A percentile compares a stretch with the other conserved stretches of the same genome.
Evolutionary conservation across 2,329 filamentous ascomycete species (phyloP).

Genomic region (Hortaea werneckii): DNA sequence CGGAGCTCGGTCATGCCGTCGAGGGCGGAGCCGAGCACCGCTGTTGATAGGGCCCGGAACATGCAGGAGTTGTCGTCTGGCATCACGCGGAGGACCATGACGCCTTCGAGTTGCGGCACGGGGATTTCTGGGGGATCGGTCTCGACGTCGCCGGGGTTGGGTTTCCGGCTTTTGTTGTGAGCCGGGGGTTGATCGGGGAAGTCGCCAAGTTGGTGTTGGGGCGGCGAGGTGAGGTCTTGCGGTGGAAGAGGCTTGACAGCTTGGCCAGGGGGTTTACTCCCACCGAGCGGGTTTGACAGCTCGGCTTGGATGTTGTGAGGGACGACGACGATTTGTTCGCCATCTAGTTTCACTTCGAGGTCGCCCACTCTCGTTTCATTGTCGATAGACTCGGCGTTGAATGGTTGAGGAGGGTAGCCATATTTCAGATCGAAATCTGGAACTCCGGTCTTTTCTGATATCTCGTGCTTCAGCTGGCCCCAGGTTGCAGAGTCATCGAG

Average conservation of each 20-base stretch:
- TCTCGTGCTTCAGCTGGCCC: conserved; percentile 48
- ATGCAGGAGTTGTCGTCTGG: conserved; percentile 93
- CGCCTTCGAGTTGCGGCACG: conserved; percentile 46
- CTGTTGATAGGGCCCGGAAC: conserved; percentile 78
- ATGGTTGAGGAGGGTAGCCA: conserved; percentile 66
- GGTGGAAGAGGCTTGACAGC: conserved; percentile 17
- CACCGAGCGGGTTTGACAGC: conserved; percentile 23
- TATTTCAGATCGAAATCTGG: conserved; percentile 65
- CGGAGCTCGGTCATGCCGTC: conserved; percentile 64
- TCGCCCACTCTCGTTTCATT: conserved; percentile 41
- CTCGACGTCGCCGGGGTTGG: conserved; percentile 35
- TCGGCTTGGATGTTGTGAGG: conserved; percentile 31
- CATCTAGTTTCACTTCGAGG: conserved; percentile 52
- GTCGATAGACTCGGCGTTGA: conserved; percentile 50
- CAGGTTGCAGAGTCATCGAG: conserved; percentile 60
- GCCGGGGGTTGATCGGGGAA: conserved; percentile 18
- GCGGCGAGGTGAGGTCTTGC: conserved; percentile 11
- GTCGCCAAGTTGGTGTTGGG: conserved; percentile 18
- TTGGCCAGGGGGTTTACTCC: conserved; percentile 12
- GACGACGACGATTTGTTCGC: conserved; percentile 58
- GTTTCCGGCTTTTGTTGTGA: conserved; percentile 31
- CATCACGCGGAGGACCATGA: conserved; percentile 76
- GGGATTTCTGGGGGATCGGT: conserved; percentile 53
- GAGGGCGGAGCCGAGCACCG: conserved; percentile 54
- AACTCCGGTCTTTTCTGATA: conserved; percentile 56